Evolutionary conservation across 2,329 filamentous ascomycete genomes (phyloP).

Genomic region (Bipolaris victoriae): DNA sequence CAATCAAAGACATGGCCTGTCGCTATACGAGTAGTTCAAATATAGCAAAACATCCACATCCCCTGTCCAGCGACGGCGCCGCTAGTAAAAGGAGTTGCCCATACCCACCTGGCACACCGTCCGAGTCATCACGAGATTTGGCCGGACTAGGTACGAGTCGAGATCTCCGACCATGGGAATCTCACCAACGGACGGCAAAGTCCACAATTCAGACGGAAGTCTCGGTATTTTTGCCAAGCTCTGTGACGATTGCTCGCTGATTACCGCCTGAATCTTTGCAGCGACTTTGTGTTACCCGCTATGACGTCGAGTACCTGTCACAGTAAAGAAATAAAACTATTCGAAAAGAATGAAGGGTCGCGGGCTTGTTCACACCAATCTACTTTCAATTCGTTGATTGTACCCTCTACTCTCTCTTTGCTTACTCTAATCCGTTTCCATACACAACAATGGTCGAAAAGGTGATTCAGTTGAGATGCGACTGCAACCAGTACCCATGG

Average conservation of each 20-base stretch:
- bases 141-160: not conserved
- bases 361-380: slow-evolving; percentile 2
- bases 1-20: not conserved
- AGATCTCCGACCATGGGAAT: not conserved
- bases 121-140: slow-evolving; percentile 5
- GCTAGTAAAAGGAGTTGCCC: not conserved
- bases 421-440: not conserved
- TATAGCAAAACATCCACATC: not conserved
- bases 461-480: slow-evolving; percentile 61
- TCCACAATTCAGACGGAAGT: slow-evolving; percentile 2
- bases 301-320: slow-evolving; percentile 42
- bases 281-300: slow-evolving; percentile 27
- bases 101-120: not conserved
- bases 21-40: not conserved
- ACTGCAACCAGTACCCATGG: slow-evolving; percentile 71
- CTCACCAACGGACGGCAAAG: not conserved
- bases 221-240: slow-evolving; percentile 10
- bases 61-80: not conserved
- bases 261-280: slow-evolving; percentile 11
- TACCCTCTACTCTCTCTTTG: not conserved
- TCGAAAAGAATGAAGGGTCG: slow-evolving; percentile 9
- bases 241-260: slow-evolving; percentile 21
- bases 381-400: not conserved
- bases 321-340: slow-evolving; percentile 16
- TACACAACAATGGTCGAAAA: slow-evolving; percentile 54